A percentile compares a stretch with the other conserved stretches of the same genome.
Evolutionary conservation across 495 filamentous ascomycete genomes (phyloP).

Genomic region (Aspergillus funiculosus): DNA sequence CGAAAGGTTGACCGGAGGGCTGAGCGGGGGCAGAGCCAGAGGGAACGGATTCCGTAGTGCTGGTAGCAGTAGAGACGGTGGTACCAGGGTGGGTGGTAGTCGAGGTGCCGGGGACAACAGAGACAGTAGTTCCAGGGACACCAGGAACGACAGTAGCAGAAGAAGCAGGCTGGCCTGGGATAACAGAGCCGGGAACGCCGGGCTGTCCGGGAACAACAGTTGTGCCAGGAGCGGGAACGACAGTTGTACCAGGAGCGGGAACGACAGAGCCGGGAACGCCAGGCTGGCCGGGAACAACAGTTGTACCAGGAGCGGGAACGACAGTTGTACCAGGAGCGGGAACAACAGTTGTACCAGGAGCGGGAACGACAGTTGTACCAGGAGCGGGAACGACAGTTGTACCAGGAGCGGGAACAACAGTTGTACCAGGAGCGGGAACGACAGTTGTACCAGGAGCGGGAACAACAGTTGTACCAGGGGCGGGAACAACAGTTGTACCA

Average conservation of each 20-base stretch:
- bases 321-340: constrained; percentile 9
- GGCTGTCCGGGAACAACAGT: constrained; percentile 10
- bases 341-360: constrained; percentile 1
- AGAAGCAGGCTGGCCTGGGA: constrained; percentile 7
- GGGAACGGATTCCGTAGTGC: constrained; percentile 4
- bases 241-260: constrained; percentile 4
- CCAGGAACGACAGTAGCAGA: constrained; percentile 8
- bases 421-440: background rate
- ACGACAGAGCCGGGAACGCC: constrained; percentile 1
- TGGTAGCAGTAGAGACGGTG: constrained; percentile 6
- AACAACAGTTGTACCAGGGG: background rate
- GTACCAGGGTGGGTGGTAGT: constrained; percentile 2
- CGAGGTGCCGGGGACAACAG: constrained; percentile 8
- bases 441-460: constrained; percentile 4
- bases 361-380: constrained; percentile 1
- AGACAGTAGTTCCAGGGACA: constrained; percentile 5
- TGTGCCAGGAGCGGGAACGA: constrained; percentile 1
- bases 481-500: no score
- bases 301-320: constrained; percentile 1
- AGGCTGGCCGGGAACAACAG: constrained; percentile 9
- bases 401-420: constrained; percentile 2
- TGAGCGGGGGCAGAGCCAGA: constrained; percentile 18
- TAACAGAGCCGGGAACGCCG: constrained; percentile 3
- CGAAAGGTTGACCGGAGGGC: constrained; percentile 22
- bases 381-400: constrained; percentile 2